Conservation (phyloP, 73 alveolate species). For the Paramecium pentaurelia region DNA sequence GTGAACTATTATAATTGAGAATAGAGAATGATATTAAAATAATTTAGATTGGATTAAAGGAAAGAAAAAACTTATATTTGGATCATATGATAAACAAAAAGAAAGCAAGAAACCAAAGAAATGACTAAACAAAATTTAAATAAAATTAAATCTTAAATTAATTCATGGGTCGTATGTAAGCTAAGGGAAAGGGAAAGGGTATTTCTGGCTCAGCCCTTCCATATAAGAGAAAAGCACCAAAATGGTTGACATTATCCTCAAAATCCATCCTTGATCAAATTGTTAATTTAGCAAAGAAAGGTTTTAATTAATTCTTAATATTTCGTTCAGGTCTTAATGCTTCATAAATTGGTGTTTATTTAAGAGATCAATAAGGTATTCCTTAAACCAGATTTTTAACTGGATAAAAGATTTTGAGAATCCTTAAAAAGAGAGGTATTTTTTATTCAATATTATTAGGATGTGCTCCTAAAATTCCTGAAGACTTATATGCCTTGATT, state of each 20-base stretch:
- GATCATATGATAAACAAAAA: slow-evolving; percentile 10
- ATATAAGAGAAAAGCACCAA: slow-evolving; percentile 62
- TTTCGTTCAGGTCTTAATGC: slow-evolving; percentile 42
- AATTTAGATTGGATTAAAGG: slow-evolving; percentile 26
- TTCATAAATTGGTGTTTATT: slow-evolving; percentile 60
- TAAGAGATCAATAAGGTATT: slow-evolving; percentile 60
- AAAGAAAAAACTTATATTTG: slow-evolving; percentile 11
- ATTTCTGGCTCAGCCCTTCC: slow-evolving; percentile 64
- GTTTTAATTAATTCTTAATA: background rate
- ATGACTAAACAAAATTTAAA: background rate
- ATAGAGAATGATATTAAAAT: slow-evolving; percentile 47
- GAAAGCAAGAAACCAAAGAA: slow-evolving; percentile 52
- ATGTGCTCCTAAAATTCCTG: slow-evolving; percentile 98
- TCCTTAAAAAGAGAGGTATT: slow-evolving; percentile 61
- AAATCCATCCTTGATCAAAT: slow-evolving; percentile 53
- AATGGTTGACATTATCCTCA: slow-evolving; percentile 61
- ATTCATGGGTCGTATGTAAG: slow-evolving; percentile 63
- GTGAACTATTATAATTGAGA: background rate
- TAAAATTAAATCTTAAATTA: slow-evolving; percentile 37
- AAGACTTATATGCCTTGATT: slow-evolving; percentile 96
- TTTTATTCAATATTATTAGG: slow-evolving; percentile 42
- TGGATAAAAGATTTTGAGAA: slow-evolving; percentile 61
- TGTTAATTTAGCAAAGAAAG: slow-evolving; percentile 61
- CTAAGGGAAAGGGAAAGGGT: slow-evolving; percentile 66
- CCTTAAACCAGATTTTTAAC: slow-evolving; percentile 61